Evolutionary conservation across 169 alveolate genomes (phyloP), one percentile per base, ranked within the genome.

Genomic region (Cyclospora cayetanensis): DNA sequence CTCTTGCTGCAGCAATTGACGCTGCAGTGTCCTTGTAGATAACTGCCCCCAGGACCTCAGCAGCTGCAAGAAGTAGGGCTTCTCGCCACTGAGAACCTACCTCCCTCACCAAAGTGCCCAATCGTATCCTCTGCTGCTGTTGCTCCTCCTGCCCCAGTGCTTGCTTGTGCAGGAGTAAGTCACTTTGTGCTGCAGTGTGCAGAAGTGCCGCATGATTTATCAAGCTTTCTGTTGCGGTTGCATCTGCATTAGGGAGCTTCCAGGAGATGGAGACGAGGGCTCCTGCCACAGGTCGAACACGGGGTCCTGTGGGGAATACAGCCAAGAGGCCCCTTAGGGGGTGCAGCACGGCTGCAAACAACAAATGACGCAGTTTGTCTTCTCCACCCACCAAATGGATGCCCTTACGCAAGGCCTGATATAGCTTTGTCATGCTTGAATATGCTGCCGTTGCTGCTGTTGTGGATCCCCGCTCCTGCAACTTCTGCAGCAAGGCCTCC

Each of bases 281-380:
- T 1, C 41, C 77, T 0, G 35, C 77, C 15, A 65, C 18, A 22
- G 42, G 77, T 15, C 77, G 37, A 12, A 11, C 77, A 27, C 42
- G 77, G 4, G 77, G 43, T 5, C 11, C 60, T 22, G 11, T 46
- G 60, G 60, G 60, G 20, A 22, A 46, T 15, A 46, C 60, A 18
- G 77, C 77, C 27, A 65, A n/a, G 37, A 65, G 37, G 35, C 15
- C 35, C 77, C 35, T 65, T 4, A 22, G 18, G 27, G 77, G 77
- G 15, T 65, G 77, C 77, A 65, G 77, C 77, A 65, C 77, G 31
- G 77, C 77, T 29, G 77, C 77, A 65, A 65, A 65, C 77, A 65
- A 42, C 77, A 65, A 22, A 20, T 25, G 77, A 22, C 77, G 77
- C 41, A 65, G 77, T 0, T 7, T 34, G 41, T 27, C 35, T 25